phyloP scores from a whole-genome alignment of 306 rosid genomes.

The Abrus pulchellus region DNA sequence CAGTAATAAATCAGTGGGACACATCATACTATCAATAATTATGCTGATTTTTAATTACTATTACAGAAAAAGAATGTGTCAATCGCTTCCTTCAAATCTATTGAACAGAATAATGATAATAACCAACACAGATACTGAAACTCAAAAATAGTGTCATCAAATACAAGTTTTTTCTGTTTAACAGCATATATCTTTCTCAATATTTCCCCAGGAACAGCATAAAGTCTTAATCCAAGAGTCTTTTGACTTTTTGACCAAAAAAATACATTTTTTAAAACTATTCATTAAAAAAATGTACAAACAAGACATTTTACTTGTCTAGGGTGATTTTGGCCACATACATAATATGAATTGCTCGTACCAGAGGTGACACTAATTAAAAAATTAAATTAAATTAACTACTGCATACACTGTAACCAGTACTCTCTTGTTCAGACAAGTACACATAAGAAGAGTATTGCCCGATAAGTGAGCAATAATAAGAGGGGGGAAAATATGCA shows the following conservation, averaged over 20 bases:
- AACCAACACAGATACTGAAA: background rate
- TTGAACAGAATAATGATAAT: background rate
- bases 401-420: too few relatives aligned
- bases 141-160: slow-evolving; percentile 2
- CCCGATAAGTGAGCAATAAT: too few relatives aligned
- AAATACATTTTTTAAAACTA: too few relatives aligned
- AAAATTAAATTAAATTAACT: too few relatives aligned
- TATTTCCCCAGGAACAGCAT: background rate
- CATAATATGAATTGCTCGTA: too few relatives aligned
- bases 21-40: slow-evolving; percentile 11
- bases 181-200: slow-evolving; percentile 12
- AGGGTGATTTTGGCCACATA: too few relatives aligned
- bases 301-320: too few relatives aligned
- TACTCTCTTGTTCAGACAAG: too few relatives aligned
- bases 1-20: background rate
- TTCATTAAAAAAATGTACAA: too few relatives aligned
- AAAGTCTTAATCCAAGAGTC: slow-evolving; percentile 12
- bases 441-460: too few relatives aligned
- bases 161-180: slow-evolving; percentile 1
- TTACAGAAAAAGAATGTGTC: background rate
- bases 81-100: slow-evolving; percentile 16
- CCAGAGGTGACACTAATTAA: too few relatives aligned
- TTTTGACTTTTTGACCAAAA: background rate
- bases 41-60: slow-evolving; percentile 10
- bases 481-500: too few relatives aligned